Percentiles rank a stretch among this genome's conserved stretches.
Evolutionary conservation across 108 stramenopile genomes (phyloP).

Genomic region (Cyclostephanos tholiformis): DNA sequence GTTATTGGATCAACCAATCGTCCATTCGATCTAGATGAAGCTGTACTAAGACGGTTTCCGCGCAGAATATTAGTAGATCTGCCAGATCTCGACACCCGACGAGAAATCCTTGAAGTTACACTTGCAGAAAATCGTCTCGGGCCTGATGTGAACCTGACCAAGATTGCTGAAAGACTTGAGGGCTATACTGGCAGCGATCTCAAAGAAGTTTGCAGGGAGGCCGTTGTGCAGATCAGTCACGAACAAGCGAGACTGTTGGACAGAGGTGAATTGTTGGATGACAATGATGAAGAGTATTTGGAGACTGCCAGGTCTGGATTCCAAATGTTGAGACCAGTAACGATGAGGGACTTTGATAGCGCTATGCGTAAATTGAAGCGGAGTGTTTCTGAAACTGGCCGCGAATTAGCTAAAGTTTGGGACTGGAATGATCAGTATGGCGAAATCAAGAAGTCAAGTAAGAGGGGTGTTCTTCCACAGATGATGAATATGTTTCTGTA

Average conservation of each 20-base stretch:
- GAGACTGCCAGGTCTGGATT: constrained; percentile 49
- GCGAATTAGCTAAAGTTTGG: constrained; percentile 89
- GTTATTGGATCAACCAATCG: constrained; percentile 98
- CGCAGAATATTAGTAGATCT: constrained; percentile 96
- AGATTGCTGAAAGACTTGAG: constrained; percentile 89
- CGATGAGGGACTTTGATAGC: constrained; percentile 85
- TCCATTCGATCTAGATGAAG: constrained; percentile 97
- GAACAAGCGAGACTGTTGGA: constrained; percentile 90
- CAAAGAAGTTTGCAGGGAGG: constrained; percentile 96
- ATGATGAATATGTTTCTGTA: constrained; percentile 91
- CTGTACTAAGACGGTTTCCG: constrained; percentile 94
- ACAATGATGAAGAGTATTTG: constrained; percentile 44
- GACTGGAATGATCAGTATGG: constrained; percentile 99
- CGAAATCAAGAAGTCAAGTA: constrained; percentile 88
- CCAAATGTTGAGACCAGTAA: constrained; percentile 90
- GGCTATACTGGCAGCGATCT: constrained; percentile 97
- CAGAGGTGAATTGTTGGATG: constrained; percentile 56
- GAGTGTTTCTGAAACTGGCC: constrained; percentile 93
- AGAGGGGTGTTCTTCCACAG: constrained; percentile 70
- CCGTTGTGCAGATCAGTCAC: constrained; percentile 95
- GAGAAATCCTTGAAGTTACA: constrained; percentile 91
- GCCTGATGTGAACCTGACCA: constrained; percentile 83
- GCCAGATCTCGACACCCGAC: constrained; percentile 89
- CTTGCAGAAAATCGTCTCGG: constrained; percentile 87
- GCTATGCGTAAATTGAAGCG: constrained; percentile 91